Conservation (phyloP, 805 yeast species). For the Ascoidea tarda region DNA sequence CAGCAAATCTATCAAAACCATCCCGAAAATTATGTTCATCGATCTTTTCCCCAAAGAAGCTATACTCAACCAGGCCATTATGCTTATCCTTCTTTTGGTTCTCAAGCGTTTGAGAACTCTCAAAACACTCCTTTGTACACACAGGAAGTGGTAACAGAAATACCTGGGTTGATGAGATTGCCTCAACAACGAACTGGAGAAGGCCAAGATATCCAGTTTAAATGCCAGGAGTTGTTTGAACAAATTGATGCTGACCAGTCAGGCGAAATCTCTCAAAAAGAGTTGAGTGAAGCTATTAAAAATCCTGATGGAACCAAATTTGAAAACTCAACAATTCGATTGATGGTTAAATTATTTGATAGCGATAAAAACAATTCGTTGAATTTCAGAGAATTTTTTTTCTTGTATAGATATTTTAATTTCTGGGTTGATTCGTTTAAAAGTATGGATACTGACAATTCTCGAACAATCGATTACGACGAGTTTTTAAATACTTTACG, state of each 20-base stretch:
- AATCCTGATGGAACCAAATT: conserved; percentile 55
- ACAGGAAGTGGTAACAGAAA: no score
- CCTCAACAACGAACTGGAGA: no score
- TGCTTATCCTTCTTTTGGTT: no score
- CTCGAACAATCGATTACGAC: conserved; percentile 47
- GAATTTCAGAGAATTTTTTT: conserved; percentile 47
- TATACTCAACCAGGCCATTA: no score
- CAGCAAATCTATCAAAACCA: no score
- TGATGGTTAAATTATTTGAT: conserved; percentile 54
- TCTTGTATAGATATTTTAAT: conserved; percentile 52
- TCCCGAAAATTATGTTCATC: no score
- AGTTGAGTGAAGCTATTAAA: conserved; percentile 41
- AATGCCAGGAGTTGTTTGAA: no score
- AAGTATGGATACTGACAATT: conserved; percentile 43
- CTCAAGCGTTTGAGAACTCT: no score
- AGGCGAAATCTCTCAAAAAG: conserved; percentile 15
- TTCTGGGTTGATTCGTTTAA: conserved; percentile 55
- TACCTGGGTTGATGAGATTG: no score
- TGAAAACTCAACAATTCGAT: conserved; percentile 39
- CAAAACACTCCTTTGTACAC: no score
- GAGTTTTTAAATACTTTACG: conserved; percentile 49
- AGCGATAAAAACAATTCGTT: conserved; percentile 29
- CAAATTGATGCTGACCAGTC: neutral
- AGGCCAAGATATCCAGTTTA: no score
- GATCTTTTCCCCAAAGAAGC: no score